Base-by-base conservation (phyloP, 257 asterid genomes). In the Rubia yunnanensis region DNA sequence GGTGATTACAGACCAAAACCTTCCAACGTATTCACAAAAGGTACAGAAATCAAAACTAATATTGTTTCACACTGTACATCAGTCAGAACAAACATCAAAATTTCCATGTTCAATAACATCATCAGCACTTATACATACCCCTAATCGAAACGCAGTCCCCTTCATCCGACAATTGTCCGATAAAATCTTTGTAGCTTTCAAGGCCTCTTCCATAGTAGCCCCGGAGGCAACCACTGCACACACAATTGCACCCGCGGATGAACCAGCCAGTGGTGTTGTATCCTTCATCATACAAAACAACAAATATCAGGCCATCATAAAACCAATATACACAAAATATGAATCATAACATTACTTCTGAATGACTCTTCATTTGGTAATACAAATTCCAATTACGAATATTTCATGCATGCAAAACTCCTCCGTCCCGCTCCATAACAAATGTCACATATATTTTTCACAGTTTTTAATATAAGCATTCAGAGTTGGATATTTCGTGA, bases 211-310 rank as follows among this genome's bases (percentile, higher is more conserved):
- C 99, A 92, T 92, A 74, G 78, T 86, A 69, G 87, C 84, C 71
- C 99, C 99, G 30, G 99, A 92, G 60, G 97, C 97, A 75, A 92
- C 76, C 68, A 76, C 91, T 7, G 92, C 99, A 81, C 97, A 89
- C 4, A 92, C 97, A 72, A 92, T 89, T 32, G 99, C 94, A 56
- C 99, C 99, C 34, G 99, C 99, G 36, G 99, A 92, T n/a, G 99
- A 84, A 79, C 99, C 99, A 72, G 97, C 96, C 64, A 92, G 73
- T 20, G 99, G 97, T 5, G 99, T 92, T 52, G 96, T 84, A 66
- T 92, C 95, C 98, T 91, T 79, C 34, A 69, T 28, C 77, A 60
- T 11, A 38, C 26, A 65, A 60, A 13, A 31, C 5, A 44, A 56
- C 52, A 26, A 52, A 13, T 49, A 26, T 24, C n/a, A 18, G 5